These are phyloP conservation scores for Cicer bijugum DNA, from an alignment of 306 rosid genomes.

Conservation along the genomic window DNA sequence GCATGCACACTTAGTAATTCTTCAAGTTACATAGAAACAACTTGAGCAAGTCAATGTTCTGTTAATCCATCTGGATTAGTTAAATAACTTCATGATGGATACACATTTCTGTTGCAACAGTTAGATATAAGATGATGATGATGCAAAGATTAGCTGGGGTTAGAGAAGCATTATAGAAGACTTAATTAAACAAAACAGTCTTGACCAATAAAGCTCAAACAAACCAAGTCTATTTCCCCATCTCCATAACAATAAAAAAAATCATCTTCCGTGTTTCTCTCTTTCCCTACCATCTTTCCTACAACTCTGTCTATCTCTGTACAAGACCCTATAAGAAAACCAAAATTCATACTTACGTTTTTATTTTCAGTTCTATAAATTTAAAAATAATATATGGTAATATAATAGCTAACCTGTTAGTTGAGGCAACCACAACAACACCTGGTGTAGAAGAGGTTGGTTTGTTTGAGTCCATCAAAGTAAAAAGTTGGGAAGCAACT, in stretches of 20 bases:
- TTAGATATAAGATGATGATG: too few relatives aligned
- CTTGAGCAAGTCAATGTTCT: too few relatives aligned
- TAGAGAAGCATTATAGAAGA: too few relatives aligned
- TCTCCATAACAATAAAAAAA: background rate
- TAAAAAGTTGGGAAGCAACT: constrained; percentile 73
- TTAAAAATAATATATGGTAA: constrained; percentile 7
- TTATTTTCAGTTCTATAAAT: constrained; percentile 13
- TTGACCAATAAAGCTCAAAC: too few relatives aligned
- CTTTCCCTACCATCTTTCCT: background rate
- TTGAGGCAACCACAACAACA: constrained; percentile 86
- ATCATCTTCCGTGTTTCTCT: background rate
- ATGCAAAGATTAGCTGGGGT: too few relatives aligned
- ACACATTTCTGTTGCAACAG: too few relatives aligned
- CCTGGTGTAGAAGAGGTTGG: constrained; percentile 59
- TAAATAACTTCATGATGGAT: too few relatives aligned
- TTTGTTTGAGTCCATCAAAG: constrained; percentile 73
- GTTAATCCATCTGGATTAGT: too few relatives aligned
- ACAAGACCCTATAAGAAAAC: background rate
- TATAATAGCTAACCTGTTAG: constrained; percentile 70
- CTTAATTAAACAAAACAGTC: too few relatives aligned
- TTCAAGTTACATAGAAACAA: too few relatives aligned
- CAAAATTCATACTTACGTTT: constrained; percentile 13
- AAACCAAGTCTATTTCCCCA: too few relatives aligned
- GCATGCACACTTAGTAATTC: too few relatives aligned
- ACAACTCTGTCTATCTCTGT: background rate